Evolutionary conservation across 2,329 filamentous ascomycete species (phyloP), one percentile per base, ranked within the genome.

Genomic region (Hypomyces rosellus): DNA sequence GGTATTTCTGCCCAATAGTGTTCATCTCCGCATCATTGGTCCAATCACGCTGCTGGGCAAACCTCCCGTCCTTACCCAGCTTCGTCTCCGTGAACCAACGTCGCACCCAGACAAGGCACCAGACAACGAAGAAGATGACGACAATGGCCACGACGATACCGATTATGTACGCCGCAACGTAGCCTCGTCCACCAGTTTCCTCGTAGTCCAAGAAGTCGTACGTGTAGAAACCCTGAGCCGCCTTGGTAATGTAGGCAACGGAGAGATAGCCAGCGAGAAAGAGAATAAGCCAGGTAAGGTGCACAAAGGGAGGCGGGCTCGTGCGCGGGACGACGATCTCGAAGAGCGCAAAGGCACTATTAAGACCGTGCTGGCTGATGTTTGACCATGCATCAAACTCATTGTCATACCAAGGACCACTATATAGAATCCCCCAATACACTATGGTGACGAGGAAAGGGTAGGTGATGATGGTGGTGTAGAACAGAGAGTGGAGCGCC

Each of bases 141-240:
- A 78, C 55, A 15, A 75, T 74, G 6, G 69, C 80, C 0, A 72
- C 72, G 3, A 77, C 68, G 44, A 85, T 81, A 7, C 77, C 77
- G 45, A 88, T 67, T 45, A 81, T 78, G 61, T 87, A 88, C 2
- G 72, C 86, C 1, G 81, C 79, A 3, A 90, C 81, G 6, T 74
- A 58, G 37, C 63, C 67, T 25, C 63, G 58, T 15, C 67, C 69
- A 0, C 74, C 77, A 25, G 74, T 64, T 14, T 76, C 74, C 45
- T 77, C 67, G 1, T 82, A 75, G 63, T 95, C 76, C n/a, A 95
- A 77, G 69, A 95, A 95, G 51, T 61, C 65, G 69, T 95, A 95
- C 0, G 86, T 77, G 65, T 91, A 95, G 64, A 85, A 88, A 3
- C 80, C 80, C 65, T 89, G 74, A 0, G 82, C 84, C 4, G 80